Conservation (phyloP, 78 protist genomes). For the Emiliania huxleyi region DNA sequence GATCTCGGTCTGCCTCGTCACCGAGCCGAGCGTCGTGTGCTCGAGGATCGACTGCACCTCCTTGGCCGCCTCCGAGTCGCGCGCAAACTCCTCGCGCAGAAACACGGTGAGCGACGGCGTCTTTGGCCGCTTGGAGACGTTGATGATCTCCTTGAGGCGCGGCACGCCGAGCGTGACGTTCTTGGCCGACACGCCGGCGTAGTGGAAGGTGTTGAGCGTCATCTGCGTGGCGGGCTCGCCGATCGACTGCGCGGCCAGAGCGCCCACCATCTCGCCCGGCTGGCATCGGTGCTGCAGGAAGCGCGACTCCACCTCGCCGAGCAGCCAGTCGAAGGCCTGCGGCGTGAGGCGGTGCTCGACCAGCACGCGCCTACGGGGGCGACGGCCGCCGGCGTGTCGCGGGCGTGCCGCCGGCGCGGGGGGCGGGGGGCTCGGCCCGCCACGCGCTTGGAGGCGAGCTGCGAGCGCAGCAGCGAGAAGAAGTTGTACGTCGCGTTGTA, state of each 20-base stretch:
- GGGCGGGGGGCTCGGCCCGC: too few species aligned
- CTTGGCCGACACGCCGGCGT: constrained; percentile 98
- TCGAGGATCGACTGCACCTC: constrained; percentile 61
- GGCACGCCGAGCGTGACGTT: constrained; percentile 87
- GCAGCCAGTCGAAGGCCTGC: constrained; percentile 90
- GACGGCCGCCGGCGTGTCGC: too few species aligned
- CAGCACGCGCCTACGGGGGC: too few species aligned
- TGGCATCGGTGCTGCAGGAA: constrained; percentile 74
- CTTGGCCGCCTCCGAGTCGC: constrained; percentile 22
- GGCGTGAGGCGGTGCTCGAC: neutral
- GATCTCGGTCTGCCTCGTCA: constrained; percentile 82
- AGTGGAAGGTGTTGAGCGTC: constrained; percentile 99
- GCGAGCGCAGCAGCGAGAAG: constrained; percentile 64
- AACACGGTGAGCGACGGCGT: constrained; percentile 89
- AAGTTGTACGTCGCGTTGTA: constrained; percentile 79
- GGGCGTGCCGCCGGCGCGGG: too few species aligned
- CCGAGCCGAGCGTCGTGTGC: constrained; percentile 74
- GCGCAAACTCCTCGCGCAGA: neutral
- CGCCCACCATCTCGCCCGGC: constrained; percentile 96
- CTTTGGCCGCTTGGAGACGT: constrained; percentile 85
- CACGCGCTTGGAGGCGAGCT: constrained; percentile 73
- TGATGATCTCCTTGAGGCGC: constrained; percentile 94
- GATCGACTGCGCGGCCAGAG: constrained; percentile 96
- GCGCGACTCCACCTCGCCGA: constrained; percentile 85
- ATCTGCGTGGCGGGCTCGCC: constrained; percentile 99